These are phyloP conservation scores for Mrakia blollopis DNA, from an alignment of 768 basidiomycete genomes.

Conservation along the genomic window DNA sequence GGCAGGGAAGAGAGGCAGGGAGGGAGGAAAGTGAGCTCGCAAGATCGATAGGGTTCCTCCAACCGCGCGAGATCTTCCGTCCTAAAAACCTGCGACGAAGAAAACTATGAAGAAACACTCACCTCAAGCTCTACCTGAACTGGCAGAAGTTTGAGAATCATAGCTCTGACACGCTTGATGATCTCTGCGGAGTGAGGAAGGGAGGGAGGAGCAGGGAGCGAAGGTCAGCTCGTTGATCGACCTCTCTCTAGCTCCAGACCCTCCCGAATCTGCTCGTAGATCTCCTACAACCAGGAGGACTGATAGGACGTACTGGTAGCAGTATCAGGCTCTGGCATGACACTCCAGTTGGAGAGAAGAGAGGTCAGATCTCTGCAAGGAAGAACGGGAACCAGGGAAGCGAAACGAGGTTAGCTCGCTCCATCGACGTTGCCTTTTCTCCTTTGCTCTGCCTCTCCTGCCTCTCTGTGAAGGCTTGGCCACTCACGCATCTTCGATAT, in stretches of 20 bases:
- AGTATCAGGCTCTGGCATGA: conserved; percentile 63
- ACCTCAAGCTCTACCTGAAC: conserved; percentile 62
- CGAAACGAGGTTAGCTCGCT: not conserved
- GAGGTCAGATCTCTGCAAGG: conserved; percentile 38
- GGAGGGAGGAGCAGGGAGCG: not conserved
- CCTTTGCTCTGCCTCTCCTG: not conserved
- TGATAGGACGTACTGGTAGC: conserved; percentile 59
- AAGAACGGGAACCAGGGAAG: not conserved
- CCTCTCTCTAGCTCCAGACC: not conserved
- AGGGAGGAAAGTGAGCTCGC: not conserved
- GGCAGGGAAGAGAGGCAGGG: not conserved
- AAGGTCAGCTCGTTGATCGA: not conserved
- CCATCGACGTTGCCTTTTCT: not conserved
- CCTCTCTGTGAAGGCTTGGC: not conserved
- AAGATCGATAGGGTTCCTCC: not conserved
- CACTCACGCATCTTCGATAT: conserved; percentile 1
- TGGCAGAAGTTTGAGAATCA: conserved; percentile 71
- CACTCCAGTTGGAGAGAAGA: conserved; percentile 50
- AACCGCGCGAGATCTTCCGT: no score
- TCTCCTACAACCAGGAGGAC: not conserved
- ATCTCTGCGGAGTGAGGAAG: conserved; percentile 56
- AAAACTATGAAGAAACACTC: not conserved
- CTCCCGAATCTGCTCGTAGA: no score
- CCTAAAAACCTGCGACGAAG: no score
- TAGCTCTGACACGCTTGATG: conserved; percentile 67